Evolutionary conservation across 2,329 filamentous ascomycete genomes (phyloP).

Genomic region (Diplodia mutila): DNA sequence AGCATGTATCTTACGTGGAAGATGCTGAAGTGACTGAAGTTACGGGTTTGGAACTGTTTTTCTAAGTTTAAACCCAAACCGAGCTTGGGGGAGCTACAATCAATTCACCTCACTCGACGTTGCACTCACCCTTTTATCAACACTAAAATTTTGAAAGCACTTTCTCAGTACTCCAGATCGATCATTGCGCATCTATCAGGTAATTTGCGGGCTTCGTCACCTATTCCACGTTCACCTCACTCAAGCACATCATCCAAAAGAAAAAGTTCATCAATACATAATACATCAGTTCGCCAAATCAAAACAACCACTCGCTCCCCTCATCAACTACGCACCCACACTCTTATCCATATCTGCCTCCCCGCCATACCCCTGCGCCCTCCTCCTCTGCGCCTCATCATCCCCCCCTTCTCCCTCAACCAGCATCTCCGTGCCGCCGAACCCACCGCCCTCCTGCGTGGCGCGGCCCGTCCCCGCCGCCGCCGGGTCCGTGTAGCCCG

Average conservation of each 20-base stretch:
- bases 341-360: constrained; percentile 49
- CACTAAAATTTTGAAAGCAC: not conserved
- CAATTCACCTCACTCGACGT: not conserved
- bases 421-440: constrained; percentile 34
- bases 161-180: not conserved
- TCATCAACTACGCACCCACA: constrained; percentile 53
- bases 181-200: not conserved
- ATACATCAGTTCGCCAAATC: not conserved
- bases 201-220: too few species aligned
- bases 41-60: not conserved
- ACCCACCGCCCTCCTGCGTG: constrained; percentile 46
- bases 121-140: not conserved
- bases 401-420: constrained; percentile 41
- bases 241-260: not conserved
- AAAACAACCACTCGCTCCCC: not conserved
- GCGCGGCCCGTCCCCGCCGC: constrained; percentile 34
- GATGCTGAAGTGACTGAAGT: not conserved
- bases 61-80: not conserved
- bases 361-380: constrained; percentile 58
- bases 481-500: constrained; percentile 51
- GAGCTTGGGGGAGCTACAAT: not conserved
- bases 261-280: not conserved
- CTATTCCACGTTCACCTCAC: too few species aligned
- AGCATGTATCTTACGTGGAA: not conserved
- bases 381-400: constrained; percentile 48